These are phyloP conservation scores for Euphorbia lathyris DNA, from an alignment of 345 rosid species.

Conservation along the genomic window DNA sequence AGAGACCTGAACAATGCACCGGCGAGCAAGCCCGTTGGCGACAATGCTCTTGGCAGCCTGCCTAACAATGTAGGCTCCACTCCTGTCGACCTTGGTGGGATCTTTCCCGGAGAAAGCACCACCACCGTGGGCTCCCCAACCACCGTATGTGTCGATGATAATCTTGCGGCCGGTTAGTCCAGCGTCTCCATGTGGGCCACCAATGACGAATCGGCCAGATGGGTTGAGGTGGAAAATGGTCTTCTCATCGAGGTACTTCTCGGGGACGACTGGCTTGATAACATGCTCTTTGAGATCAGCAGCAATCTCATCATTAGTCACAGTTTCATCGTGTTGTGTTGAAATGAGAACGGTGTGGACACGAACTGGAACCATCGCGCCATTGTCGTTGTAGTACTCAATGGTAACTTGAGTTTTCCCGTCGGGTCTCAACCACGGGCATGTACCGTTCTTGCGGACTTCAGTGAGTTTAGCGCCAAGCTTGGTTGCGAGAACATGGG, in stretches of 20 bases:
- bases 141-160: conserved; percentile 16
- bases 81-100: conserved; percentile 24
- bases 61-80: conserved; percentile 24
- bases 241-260: conserved; percentile 21
- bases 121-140: conserved; percentile 22
- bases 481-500: conserved; percentile 24
- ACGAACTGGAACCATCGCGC: conserved; percentile 18
- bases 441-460: conserved; percentile 17
- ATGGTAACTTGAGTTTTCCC: conserved; percentile 22
- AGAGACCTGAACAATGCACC: conserved; percentile 24
- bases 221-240: conserved; percentile 21
- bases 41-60: conserved; percentile 22
- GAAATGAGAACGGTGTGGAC: conserved; percentile 23
- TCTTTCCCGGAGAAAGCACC: conserved; percentile 24
- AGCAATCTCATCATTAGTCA: conserved; percentile 22
- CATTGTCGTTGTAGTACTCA: conserved; percentile 18
- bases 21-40: conserved; percentile 19
- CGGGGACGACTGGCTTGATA: conserved; percentile 22
- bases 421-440: conserved; percentile 25
- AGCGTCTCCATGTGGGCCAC: conserved; percentile 23
- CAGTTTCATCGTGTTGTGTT: conserved; percentile 17
- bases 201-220: conserved; percentile 17
- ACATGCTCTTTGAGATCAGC: conserved; percentile 19
- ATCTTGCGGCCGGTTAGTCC: conserved; percentile 20
- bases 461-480: conserved; percentile 21